These are phyloP conservation scores for Leccinum rimulosum DNA, from an alignment of 768 basidiomycete genomes.

Conservation along the genomic window DNA sequence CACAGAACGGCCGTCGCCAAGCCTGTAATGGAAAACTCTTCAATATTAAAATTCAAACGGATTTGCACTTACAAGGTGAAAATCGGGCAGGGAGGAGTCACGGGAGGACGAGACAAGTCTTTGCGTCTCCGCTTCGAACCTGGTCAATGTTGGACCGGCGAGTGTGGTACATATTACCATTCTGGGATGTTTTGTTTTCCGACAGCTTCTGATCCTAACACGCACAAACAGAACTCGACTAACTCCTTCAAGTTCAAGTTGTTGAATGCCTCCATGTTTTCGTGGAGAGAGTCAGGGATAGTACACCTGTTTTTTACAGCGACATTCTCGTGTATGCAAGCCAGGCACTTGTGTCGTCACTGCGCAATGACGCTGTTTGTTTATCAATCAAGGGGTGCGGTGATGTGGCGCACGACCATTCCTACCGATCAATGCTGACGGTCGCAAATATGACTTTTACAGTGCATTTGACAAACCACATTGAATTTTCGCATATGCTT, in stretches of 20 bases:
- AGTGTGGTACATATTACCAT: conserved; percentile 5
- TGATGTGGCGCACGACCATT: conserved; percentile 19
- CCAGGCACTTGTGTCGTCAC: conserved; percentile 22
- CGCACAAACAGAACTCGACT: conserved; percentile 19
- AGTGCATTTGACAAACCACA: background rate
- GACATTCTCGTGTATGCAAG: background rate
- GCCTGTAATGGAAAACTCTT: background rate
- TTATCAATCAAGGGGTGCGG: conserved; percentile 11
- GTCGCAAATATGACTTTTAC: background rate
- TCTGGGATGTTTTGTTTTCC: conserved; percentile 23
- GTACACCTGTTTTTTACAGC: background rate
- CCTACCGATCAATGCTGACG: conserved; percentile 4
- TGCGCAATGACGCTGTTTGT: conserved; percentile 5
- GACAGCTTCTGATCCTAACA: conserved; percentile 30
- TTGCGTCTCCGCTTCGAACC: background rate
- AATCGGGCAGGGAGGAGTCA: background rate
- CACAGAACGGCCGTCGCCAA: background rate
- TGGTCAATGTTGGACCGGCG: conserved; percentile 2
- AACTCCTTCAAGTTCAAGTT: background rate
- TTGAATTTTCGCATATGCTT: background rate
- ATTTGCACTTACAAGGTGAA: background rate
- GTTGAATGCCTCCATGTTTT: background rate
- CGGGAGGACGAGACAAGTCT: background rate
- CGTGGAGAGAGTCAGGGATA: background rate
- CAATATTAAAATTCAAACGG: conserved; percentile 3